Evolutionary conservation across 73 alveolate species (phyloP).

Genomic region (Symbiodinium natans): DNA sequence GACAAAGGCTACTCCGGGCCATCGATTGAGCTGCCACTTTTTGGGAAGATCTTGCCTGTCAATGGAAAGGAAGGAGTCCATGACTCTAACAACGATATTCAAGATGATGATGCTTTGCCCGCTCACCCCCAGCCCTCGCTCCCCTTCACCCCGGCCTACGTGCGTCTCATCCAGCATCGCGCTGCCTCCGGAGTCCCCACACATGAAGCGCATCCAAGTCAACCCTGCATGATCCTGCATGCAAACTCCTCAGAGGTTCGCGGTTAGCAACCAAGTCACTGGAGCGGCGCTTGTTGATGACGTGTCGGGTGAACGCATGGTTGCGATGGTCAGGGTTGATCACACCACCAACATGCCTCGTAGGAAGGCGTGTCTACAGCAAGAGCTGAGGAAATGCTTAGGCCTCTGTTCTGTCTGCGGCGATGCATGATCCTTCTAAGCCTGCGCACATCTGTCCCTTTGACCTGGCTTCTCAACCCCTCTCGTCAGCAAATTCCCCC

Average conservation of each 20-base stretch:
- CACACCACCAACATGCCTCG: slow-evolving; percentile 74
- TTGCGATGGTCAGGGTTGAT: slow-evolving; percentile 70
- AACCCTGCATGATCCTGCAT: no score
- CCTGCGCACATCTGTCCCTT: no score
- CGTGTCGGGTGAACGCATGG: slow-evolving; percentile 16
- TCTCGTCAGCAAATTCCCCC: no score
- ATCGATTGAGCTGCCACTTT: neutral
- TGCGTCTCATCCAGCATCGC: slow-evolving; percentile 67
- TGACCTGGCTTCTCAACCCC: no score
- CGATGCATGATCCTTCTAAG: no score
- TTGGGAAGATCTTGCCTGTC: neutral
- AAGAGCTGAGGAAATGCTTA: no score
- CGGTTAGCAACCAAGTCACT: neutral
- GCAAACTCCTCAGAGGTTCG: no score
- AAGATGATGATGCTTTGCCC: neutral
- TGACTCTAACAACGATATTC: neutral
- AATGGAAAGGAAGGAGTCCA: neutral
- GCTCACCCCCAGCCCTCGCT: neutral
- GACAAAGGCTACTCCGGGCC: neutral
- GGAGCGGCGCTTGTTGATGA: slow-evolving; percentile 35
- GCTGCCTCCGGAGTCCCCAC: slow-evolving; percentile 39
- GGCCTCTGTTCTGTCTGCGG: no score
- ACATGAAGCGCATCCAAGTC: no score
- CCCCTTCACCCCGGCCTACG: neutral
- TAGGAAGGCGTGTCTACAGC: neutral